Percentiles rank a stretch among this genome's conserved stretches.
phyloP scores from a whole-genome alignment of 1,284 basidiomycete genomes.

The Tilletia walkeri region DNA sequence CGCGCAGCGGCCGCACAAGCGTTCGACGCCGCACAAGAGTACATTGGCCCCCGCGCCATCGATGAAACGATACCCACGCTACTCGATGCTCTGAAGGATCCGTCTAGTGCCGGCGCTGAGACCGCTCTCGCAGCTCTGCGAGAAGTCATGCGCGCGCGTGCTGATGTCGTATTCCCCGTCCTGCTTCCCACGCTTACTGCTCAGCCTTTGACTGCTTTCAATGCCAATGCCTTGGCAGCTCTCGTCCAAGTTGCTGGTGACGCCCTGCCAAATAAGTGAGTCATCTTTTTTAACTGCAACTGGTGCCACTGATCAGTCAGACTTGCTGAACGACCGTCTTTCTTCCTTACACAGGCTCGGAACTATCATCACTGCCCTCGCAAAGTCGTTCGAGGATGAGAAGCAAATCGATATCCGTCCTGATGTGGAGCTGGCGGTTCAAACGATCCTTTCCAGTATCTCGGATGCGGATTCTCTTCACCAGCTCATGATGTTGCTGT shows the following conservation, averaged over 20 bases:
- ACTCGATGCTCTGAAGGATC: constrained; percentile 73
- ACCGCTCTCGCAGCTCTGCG: constrained; percentile 86
- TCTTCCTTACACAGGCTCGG: constrained; percentile 27
- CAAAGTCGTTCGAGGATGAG: constrained; percentile 43
- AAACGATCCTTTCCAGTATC: constrained; percentile 26
- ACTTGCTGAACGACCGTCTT: not conserved
- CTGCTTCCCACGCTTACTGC: constrained; percentile 88
- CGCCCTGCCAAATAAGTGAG: constrained; percentile 64
- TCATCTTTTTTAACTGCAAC: not conserved
- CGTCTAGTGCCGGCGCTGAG: constrained; percentile 65
- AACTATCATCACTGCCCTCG: constrained; percentile 47
- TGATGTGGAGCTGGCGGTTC: not conserved
- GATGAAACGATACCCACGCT: constrained; percentile 95
- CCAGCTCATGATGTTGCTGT: constrained; percentile 52
- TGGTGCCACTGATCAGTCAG: not conserved
- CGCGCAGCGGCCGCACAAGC: constrained; percentile 86
- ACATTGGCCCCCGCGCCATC: constrained; percentile 84
- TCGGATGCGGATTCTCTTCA: constrained; percentile 48
- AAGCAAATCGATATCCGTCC: constrained; percentile 35
- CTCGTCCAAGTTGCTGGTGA: constrained; percentile 89
- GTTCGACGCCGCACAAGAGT: constrained; percentile 88
- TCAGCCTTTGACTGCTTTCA: constrained; percentile 89
- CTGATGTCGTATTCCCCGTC: constrained; percentile 88
- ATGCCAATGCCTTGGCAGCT: constrained; percentile 84
- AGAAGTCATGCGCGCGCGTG: constrained; percentile 66